Evolutionary conservation across 2,329 filamentous ascomycete species (phyloP).

Genomic region (Fonsecaea monophora): DNA sequence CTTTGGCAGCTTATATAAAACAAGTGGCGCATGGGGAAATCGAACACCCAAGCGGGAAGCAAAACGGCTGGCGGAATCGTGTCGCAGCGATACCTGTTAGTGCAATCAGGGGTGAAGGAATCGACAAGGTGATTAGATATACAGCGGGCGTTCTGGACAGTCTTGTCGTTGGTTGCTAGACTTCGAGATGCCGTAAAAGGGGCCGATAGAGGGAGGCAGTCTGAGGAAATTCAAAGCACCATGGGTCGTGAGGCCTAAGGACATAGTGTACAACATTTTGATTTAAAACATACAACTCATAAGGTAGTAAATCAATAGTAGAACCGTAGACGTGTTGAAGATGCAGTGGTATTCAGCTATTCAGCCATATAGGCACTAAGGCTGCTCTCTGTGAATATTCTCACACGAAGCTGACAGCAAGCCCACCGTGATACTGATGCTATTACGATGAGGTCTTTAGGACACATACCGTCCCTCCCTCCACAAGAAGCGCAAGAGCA

Average conservation of each 20-base stretch:
- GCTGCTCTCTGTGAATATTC: conserved; percentile 8
- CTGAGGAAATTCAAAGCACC: neutral
- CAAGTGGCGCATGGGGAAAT: conserved; percentile 67
- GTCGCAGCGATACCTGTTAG: conserved; percentile 80
- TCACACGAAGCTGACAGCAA: conserved; percentile 2
- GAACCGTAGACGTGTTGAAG: neutral
- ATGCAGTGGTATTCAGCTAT: conserved; percentile 24
- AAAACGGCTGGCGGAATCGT: conserved; percentile 65
- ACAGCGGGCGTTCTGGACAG: conserved; percentile 52
- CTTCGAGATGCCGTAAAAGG: neutral
- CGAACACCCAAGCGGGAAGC: conserved; percentile 76
- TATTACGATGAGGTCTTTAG: conserved; percentile 5
- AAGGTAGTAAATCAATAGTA: too few relatives aligned
- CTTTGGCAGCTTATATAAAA: conserved; percentile 73
- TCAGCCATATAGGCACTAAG: conserved; percentile 11
- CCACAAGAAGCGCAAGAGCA: neutral
- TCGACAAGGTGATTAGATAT: conserved; percentile 61
- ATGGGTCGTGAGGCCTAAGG: too few relatives aligned
- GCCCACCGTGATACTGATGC: conserved; percentile 1
- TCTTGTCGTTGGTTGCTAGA: conserved; percentile 22
- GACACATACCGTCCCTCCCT: conserved; percentile 7
- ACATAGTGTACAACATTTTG: neutral
- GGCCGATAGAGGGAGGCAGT: neutral
- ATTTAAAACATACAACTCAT: neutral
- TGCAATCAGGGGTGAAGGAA: conserved; percentile 84